phyloP scores from a whole-genome alignment of 306 rosid species.

The Vigna mungo region DNA sequence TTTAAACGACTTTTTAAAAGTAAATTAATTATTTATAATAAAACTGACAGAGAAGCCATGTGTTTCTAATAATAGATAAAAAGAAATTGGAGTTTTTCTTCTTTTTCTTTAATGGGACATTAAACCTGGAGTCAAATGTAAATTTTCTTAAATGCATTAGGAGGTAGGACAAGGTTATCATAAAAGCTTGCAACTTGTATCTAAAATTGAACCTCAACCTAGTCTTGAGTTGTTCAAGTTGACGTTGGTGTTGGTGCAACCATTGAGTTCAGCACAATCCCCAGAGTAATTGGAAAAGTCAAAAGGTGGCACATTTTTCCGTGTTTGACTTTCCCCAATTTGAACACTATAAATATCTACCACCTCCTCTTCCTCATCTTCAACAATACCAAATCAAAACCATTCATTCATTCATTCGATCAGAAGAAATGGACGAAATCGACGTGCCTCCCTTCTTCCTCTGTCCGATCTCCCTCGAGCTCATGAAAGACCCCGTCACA shows the following conservation, averaged over 20 bases:
- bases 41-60: no score
- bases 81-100: no score
- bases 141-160: no score
- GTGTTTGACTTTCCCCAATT: conserved; percentile 59
- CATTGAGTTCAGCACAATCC: no score
- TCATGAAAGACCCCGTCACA: conserved; percentile 91
- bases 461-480: conserved; percentile 81
- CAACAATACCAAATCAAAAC: not conserved
- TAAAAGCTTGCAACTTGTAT: no score
- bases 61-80: no score
- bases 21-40: no score
- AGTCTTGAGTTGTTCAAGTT: not conserved
- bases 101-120: no score
- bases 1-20: no score
- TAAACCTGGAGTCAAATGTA: no score
- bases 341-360: conserved; percentile 42
- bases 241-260: not conserved
- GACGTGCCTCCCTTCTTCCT: conserved; percentile 76
- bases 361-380: not conserved
- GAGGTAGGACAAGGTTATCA: no score
- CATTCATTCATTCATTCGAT: no score
- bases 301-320: conserved; percentile 44
- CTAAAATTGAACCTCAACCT: not conserved
- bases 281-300: conserved; percentile 38
- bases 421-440: conserved; percentile 56